A percentile compares a stretch with the other conserved stretches of the same genome.
These are phyloP conservation scores for Rhodotorula sp. DNA, from an alignment of 1,284 basidiomycete species.

Conservation along the genomic window DNA sequence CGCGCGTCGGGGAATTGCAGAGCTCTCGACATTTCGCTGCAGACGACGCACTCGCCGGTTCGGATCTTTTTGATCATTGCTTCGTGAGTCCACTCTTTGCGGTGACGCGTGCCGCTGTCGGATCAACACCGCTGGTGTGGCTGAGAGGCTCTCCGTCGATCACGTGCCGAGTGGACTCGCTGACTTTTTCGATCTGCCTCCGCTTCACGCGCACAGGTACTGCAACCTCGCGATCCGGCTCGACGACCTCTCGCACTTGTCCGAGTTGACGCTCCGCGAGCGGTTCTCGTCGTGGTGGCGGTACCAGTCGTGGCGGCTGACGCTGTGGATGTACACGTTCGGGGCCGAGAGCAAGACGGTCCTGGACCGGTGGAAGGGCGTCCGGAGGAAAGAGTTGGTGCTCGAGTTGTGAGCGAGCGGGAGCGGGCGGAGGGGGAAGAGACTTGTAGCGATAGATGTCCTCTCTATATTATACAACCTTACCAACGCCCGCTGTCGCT, in stretches of 20 bases:
- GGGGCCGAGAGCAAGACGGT: constrained; percentile 23
- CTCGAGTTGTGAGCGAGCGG: constrained; percentile 3
- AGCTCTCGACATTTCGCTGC: constrained; percentile 61
- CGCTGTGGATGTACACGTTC: constrained; percentile 15
- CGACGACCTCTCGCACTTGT: constrained; percentile 63
- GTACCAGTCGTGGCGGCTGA: constrained; percentile 38
- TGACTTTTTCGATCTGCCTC: neutral
- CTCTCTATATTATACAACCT: too few relatives aligned
- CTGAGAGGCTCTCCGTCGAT: neutral
- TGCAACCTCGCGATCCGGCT: constrained; percentile 82
- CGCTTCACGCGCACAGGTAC: constrained; percentile 53
- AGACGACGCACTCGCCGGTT: constrained; percentile 58
- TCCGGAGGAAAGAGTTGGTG: constrained; percentile 5
- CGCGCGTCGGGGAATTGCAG: constrained; percentile 45
- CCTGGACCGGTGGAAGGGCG: constrained; percentile 2
- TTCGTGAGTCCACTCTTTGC: constrained; percentile 50
- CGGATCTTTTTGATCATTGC: constrained; percentile 90
- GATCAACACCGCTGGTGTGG: neutral
- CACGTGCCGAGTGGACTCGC: neutral
- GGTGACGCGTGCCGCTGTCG: neutral
- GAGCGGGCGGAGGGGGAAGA: neutral
- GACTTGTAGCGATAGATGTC: too few relatives aligned
- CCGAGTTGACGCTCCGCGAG: constrained; percentile 41
- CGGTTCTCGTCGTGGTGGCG: constrained; percentile 32
- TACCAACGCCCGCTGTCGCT: too few relatives aligned